Conservation (phyloP, 2,329 filamentous ascomycete species). For the Diaporthe vaccinii region DNA sequence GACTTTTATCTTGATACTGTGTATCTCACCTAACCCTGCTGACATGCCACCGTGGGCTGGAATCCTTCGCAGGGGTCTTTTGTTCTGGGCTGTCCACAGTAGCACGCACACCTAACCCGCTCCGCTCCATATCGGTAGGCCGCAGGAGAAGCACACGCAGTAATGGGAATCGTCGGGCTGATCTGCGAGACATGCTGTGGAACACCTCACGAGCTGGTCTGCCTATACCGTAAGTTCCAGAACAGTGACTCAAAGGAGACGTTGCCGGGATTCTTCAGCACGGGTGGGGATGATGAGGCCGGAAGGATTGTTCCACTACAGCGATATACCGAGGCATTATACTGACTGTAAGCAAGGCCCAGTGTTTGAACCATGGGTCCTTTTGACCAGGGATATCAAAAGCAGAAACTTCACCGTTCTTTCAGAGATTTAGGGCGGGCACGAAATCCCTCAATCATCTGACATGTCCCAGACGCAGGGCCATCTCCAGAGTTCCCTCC, state of each 20-base stretch:
- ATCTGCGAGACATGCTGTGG: neutral
- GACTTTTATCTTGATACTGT: neutral
- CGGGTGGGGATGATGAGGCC: too few species aligned
- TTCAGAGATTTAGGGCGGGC: neutral
- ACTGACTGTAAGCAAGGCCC: neutral
- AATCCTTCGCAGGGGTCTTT: constrained; percentile 14
- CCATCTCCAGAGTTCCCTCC: neutral
- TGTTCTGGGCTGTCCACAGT: neutral
- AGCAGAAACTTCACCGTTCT: neutral
- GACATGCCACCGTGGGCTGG: neutral
- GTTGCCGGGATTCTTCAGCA: neutral
- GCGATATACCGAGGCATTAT: constrained; percentile 5
- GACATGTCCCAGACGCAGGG: constrained; percentile 11
- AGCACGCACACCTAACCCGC: neutral
- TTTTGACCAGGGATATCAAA: neutral
- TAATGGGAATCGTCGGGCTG: neutral
- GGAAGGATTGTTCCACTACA: constrained; percentile 11
- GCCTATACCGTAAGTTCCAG: neutral
- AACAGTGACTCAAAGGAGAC: neutral
- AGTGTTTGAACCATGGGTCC: neutral
- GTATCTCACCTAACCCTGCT: constrained; percentile 25
- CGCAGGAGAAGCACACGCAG: neutral
- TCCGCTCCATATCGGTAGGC: neutral
- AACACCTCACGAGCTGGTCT: neutral
- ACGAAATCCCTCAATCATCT: constrained; percentile 19